These are phyloP conservation scores for Leccinum ochraceum DNA, from an alignment of 768 basidiomycete genomes.

Conservation along the genomic window DNA sequence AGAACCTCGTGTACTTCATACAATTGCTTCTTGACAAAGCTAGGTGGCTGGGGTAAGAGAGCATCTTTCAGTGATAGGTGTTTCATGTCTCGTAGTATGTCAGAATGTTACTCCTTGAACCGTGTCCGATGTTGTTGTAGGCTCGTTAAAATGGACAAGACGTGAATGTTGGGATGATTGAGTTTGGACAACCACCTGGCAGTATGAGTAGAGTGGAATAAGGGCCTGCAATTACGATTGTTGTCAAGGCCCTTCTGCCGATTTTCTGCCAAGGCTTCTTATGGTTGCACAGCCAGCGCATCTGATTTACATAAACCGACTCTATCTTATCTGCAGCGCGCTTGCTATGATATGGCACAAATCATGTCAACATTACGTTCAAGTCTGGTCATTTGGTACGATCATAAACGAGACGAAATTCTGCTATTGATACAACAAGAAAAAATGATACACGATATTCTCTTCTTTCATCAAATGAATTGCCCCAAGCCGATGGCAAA, in stretches of 20 bases:
- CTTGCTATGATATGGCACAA: too few relatives aligned
- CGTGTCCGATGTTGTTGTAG: not conserved
- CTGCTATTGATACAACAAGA: not conserved
- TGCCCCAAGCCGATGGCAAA: slow-evolving; percentile 1
- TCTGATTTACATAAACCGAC: not conserved
- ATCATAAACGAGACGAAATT: not conserved
- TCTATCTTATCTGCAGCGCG: slow-evolving; percentile 12
- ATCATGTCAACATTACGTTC: too few relatives aligned
- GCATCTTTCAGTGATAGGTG: slow-evolving; percentile 49
- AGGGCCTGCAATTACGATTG: not conserved
- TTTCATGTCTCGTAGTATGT: slow-evolving; percentile 26
- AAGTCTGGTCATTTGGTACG: too few relatives aligned
- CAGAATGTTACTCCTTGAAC: not conserved
- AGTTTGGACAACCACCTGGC: not conserved
- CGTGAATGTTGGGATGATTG: not conserved
- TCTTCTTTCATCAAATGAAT: slow-evolving; percentile 12
- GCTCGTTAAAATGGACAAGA: not conserved
- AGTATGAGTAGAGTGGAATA: slow-evolving; percentile 4
- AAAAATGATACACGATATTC: not conserved
- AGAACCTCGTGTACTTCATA: slow-evolving; percentile 74
- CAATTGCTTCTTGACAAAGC: slow-evolving; percentile 82
- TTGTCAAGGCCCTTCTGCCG: not conserved
- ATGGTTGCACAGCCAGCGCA: slow-evolving; percentile 17
- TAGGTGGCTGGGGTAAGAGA: slow-evolving; percentile 80
- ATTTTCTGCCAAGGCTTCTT: not conserved